Evolutionary conservation across 192 early-diverging fungal genomes (phyloP), one percentile per base, ranked within the genome.

Genomic region (Pecoramyces ruminantium): DNA sequence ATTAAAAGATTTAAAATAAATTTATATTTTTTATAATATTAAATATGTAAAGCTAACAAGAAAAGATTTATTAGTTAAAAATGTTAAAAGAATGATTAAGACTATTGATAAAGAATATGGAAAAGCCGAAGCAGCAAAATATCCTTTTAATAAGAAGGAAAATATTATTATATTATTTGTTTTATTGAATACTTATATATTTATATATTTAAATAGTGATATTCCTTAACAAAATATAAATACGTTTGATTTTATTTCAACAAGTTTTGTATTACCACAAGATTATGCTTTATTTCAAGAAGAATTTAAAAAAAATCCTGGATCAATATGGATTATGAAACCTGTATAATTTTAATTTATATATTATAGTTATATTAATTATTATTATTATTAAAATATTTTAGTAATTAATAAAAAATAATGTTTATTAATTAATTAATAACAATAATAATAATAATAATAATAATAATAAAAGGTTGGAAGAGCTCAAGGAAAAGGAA

Each of bases 281-380:
- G 90, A 92, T 80, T 88, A 92, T 80, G 90, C 90, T 2, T 83
- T 92, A 30, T 92, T 92, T 78, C 88, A 90, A 77, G 90, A 92
- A 82, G 90, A 92, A 83, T 92, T 92, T 82, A 92, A 89, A 81
- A 80, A 88, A n/a, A 88, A 89, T 80, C 85, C 87, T 14, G 89
- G 90, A n/a, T 81, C 83, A 29, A 85, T 89, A 14, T 92, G 90
- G 90, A 92, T 92, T 79, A 92, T 92, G 90, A 92, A 92, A 80
- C 90, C 90, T n/a, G 51, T 67, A 67, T 13, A 15, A 39, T 39
- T 6, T 34, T n/a, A n/a, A n/a, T n/a, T n/a, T n/a, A n/a, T n/a
- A n/a, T n/a, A n/a, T n/a, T n/a, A n/a, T n/a, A n/a, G n/a, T n/a
- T n/a, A n/a, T n/a, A n/a, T n/a, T n/a, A n/a, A n/a, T n/a, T n/a